Percentiles rank a stretch among this genome's conserved stretches.
These are phyloP conservation scores for Aspergillus cristatus DNA, from an alignment of 495 filamentous ascomycete species.

Conservation along the genomic window DNA sequence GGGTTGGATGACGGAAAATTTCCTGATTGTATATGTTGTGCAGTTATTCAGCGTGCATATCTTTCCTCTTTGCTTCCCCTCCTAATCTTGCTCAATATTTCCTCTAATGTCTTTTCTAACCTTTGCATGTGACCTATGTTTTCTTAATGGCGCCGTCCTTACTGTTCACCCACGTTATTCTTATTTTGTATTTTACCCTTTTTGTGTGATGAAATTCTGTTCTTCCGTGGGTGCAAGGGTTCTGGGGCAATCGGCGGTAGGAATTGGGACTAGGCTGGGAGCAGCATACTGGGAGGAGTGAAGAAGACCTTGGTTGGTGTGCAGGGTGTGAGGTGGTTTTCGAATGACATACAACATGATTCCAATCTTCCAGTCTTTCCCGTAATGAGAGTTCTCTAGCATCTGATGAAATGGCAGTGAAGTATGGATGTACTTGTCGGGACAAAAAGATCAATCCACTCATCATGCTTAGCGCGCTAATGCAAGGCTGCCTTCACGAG, in stretches of 20 bases:
- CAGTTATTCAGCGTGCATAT: slow-evolving; percentile 37
- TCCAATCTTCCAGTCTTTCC: too few species aligned
- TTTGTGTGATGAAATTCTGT: neutral
- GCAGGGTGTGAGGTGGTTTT: too few species aligned
- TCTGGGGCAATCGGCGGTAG: neutral
- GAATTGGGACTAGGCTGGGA: neutral
- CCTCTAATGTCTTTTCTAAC: slow-evolving; percentile 13
- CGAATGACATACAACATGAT: too few species aligned
- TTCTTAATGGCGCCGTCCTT: slow-evolving; percentile 2
- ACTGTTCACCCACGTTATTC: neutral
- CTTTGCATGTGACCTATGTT: slow-evolving; percentile 22
- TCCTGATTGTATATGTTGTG: slow-evolving; percentile 27
- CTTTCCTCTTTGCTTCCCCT: slow-evolving; percentile 21
- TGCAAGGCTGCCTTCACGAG: too few species aligned
- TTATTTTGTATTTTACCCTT: slow-evolving; percentile 6
- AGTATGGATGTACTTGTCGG: too few species aligned
- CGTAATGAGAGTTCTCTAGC: too few species aligned
- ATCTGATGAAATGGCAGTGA: too few species aligned
- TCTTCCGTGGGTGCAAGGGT: neutral
- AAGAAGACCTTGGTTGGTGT: too few species aligned
- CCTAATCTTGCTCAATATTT: slow-evolving; percentile 11
- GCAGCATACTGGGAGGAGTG: too few species aligned
- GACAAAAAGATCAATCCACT: too few species aligned
- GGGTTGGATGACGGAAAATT: slow-evolving; percentile 11
- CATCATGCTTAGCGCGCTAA: too few species aligned